A percentile compares a stretch with the other conserved stretches of the same genome.
phyloP scores from a whole-genome alignment of 805 yeast species.

The Barnettozyma sp. region DNA sequence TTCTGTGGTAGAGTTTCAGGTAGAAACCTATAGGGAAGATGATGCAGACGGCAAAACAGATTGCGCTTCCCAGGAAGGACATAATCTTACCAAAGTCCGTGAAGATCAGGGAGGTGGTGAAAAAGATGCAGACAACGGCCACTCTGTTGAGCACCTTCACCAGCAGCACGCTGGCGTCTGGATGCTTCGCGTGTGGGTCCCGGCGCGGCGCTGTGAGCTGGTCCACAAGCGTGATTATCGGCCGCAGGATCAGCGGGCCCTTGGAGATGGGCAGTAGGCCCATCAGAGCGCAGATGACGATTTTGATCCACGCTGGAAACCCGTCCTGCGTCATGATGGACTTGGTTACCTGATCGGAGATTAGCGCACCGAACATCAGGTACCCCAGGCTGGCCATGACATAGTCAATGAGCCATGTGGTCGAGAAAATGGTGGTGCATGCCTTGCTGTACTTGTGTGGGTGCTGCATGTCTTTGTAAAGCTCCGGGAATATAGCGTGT shows the following conservation, averaged over 20 bases:
- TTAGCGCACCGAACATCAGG: slow-evolving; percentile 70
- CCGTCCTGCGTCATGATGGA: slow-evolving; percentile 59
- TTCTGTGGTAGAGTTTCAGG: slow-evolving; percentile 37
- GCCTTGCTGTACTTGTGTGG: slow-evolving; percentile 53
- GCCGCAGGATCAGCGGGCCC: slow-evolving; percentile 67
- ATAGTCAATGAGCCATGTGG: slow-evolving; percentile 53
- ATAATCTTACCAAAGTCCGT: slow-evolving; percentile 70
- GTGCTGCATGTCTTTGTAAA: slow-evolving; percentile 68
- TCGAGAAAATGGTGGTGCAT: slow-evolving; percentile 47
- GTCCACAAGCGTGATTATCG: slow-evolving; percentile 60
- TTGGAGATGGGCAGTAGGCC: slow-evolving; percentile 73
- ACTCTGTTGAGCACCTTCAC: slow-evolving; percentile 18
- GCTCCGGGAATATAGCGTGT: slow-evolving; percentile 75
- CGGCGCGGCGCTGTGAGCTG: too few relatives aligned
- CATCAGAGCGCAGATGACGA: slow-evolving; percentile 40
- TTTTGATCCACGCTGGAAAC: slow-evolving; percentile 55
- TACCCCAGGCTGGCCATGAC: slow-evolving; percentile 60
- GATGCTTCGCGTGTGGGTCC: too few relatives aligned
- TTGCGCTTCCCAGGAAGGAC: slow-evolving; percentile 65
- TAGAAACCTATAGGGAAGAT: slow-evolving; percentile 65
- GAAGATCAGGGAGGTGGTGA: slow-evolving; percentile 46
- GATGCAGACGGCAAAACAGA: slow-evolving; percentile 68
- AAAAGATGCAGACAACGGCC: slow-evolving; percentile 30
- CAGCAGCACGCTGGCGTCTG: too few relatives aligned
- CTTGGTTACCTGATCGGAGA: slow-evolving; percentile 71